Evolutionary conservation across 768 basidiomycete genomes (phyloP).

Genomic region (Lepiota venenata): DNA sequence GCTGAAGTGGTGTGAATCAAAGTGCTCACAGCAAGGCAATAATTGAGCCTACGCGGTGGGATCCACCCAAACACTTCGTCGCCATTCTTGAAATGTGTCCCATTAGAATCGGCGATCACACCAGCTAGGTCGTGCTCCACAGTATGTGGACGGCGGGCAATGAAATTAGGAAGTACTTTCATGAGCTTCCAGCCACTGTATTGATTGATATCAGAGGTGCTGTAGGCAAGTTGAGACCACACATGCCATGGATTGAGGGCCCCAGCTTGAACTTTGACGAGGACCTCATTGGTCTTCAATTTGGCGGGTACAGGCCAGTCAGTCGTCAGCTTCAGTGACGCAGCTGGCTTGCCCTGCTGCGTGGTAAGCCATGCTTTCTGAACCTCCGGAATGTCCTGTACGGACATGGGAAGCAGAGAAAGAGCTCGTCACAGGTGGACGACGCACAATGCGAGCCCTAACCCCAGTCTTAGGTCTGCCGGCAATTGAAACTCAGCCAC

Average conservation of each 20-base stretch:
- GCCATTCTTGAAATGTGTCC: slow-evolving; percentile 48
- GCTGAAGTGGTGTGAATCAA: slow-evolving; percentile 11
- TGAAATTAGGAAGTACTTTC: slow-evolving; percentile 40
- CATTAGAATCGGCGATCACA: slow-evolving; percentile 52
- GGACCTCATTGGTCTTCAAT: slow-evolving; percentile 28
- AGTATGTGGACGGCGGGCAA: slow-evolving; percentile 45
- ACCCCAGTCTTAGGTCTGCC: background rate
- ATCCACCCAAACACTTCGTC: slow-evolving; percentile 65
- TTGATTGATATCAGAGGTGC: background rate
- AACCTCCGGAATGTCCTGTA: slow-evolving; percentile 23
- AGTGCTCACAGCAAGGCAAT: background rate
- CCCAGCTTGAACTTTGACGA: slow-evolving; percentile 35
- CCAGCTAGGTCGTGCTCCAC: slow-evolving; percentile 67
- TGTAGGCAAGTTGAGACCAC: background rate
- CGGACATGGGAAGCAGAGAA: background rate
- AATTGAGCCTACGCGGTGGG: slow-evolving; percentile 20
- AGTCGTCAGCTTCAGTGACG: slow-evolving; percentile 28
- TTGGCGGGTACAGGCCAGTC: slow-evolving; percentile 37
- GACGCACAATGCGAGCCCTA: slow-evolving; percentile 14
- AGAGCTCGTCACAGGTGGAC: background rate
- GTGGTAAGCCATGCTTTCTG: slow-evolving; percentile 39
- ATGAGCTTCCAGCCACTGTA: slow-evolving; percentile 60
- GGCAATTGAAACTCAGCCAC: slow-evolving; percentile 18
- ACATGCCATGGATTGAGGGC: slow-evolving; percentile 76
- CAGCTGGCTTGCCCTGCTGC: slow-evolving; percentile 27